phyloP scores from a whole-genome alignment of 495 filamentous ascomycete genomes.

The Polyplosphaeria fusca region DNA sequence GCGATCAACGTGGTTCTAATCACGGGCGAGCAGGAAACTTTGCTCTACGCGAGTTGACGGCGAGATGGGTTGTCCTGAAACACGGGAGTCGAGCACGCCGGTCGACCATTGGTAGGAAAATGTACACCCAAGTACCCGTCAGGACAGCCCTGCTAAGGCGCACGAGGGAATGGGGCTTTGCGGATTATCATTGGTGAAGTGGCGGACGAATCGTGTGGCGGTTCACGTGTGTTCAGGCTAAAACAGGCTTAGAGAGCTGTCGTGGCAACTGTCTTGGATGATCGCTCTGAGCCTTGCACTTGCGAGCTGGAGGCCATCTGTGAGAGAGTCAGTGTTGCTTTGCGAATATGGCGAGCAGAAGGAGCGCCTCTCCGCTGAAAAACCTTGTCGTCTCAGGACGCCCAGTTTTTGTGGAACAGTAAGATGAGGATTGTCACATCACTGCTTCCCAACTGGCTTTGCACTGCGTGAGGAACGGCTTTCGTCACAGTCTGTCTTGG shows the following conservation, averaged over 20 bases:
- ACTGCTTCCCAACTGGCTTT: too few relatives aligned
- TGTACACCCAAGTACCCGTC: background rate
- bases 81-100: background rate
- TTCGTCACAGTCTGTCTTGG: too few relatives aligned
- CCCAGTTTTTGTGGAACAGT: too few relatives aligned
- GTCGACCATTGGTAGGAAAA: background rate
- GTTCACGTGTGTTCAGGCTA: conserved; percentile 4
- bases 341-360: too few relatives aligned
- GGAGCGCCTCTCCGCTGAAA: too few relatives aligned
- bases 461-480: too few relatives aligned
- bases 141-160: conserved; percentile 11
- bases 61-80: conserved; percentile 15
- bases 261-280: background rate
- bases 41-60: background rate
- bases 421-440: too few relatives aligned
- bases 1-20: conserved; percentile 1
- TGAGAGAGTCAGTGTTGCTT: too few relatives aligned
- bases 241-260: background rate
- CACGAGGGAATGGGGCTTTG: background rate
- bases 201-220: background rate
- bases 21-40: background rate
- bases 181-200: too few relatives aligned
- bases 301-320: too few relatives aligned
- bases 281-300: conserved; percentile 3
- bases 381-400: too few relatives aligned